Base-by-base conservation (phyloP, 768 basidiomycete genomes). In the Clavulina sp. region DNA sequence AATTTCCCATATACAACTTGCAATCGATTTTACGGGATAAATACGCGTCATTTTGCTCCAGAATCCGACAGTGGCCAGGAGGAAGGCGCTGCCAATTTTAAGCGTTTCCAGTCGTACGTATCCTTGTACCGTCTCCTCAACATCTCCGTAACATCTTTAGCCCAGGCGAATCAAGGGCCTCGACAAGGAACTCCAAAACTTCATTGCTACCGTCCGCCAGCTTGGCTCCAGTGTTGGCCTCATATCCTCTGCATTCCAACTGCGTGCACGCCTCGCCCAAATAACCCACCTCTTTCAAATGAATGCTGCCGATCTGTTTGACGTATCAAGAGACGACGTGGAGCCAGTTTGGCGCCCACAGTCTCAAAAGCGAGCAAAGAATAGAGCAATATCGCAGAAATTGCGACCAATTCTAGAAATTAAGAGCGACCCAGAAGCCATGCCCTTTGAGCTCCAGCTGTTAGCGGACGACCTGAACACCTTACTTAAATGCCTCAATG, bases 151-250 rank as follows among this genome's bases (percentile, higher is more conserved):
- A n/a, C n/a, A n/a, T n/a, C n/a, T n/a, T n/a, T n/a, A n/a, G n/a
- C n/a, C n/a, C n/a, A n/a, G n/a, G n/a, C n/a, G n/a, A n/a, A n/a
- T n/a, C n/a, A n/a, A n/a, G n/a, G n/a, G n/a, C 43, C 43, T 82
- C 13, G 80, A 83, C 62, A 74, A 73, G 62, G 77, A 82, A 78
- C 71, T 85, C 13, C 73, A 80, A 46, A 82, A 80, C 61, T 84
- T 84, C 61, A 75, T 80, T 32, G 81, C 82, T 57, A 80, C 81
- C 9, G 74, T 80, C 23, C 76, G 81, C 33, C 81, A 82, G 60
- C 70, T 85, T 0, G 83, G 83, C 24, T 80, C 78, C 52, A 84
- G 81, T 4, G 79, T 82, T 19, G 80, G 79, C 4, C 81, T 85
- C 51, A 69, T 84, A 4, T 80, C 81, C 13, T 82, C 80, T 13